Evolutionary conservation across 768 basidiomycete species (phyloP).

Genomic region (Cyclocybe aegerita): DNA sequence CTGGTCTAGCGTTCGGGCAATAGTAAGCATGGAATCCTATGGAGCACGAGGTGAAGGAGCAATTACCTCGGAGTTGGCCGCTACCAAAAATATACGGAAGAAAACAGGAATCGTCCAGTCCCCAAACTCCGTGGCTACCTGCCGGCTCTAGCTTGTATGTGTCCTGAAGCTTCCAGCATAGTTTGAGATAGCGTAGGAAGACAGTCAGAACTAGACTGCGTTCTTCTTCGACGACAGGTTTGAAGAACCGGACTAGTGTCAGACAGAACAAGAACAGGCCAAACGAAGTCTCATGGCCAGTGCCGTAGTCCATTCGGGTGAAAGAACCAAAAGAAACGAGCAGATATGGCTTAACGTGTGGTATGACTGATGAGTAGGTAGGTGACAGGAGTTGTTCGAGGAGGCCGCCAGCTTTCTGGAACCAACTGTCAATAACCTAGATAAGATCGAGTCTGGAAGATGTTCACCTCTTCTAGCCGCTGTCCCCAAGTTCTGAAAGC

Average conservation of each 20-base stretch:
- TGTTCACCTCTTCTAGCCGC: constrained; percentile 68
- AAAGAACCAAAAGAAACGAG: constrained; percentile 87
- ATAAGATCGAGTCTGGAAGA: no score
- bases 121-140: constrained; percentile 98
- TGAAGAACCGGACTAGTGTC: constrained; percentile 65
- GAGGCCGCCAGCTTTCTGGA: constrained; percentile 54
- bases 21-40: constrained; percentile 7
- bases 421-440: constrained; percentile 1
- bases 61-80: constrained; percentile 77
- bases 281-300: constrained; percentile 93
- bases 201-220: constrained; percentile 57
- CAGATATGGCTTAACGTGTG: constrained; percentile 77
- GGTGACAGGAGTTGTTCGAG: constrained; percentile 48
- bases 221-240: constrained; percentile 60
- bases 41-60: constrained; percentile 6
- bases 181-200: constrained; percentile 73
- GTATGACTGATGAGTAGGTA: constrained; percentile 42
- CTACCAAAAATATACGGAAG: constrained; percentile 91
- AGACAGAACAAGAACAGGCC: constrained; percentile 74
- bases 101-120: constrained; percentile 89
- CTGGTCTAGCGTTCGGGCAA: constrained; percentile 46
- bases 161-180: constrained; percentile 87
- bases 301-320: constrained; percentile 92
- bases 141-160: constrained; percentile 92
- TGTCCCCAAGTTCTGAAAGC: constrained; percentile 86